Evolutionary conservation across 768 basidiomycete genomes (phyloP).

Genomic region (Kwoniella bestiolae): DNA sequence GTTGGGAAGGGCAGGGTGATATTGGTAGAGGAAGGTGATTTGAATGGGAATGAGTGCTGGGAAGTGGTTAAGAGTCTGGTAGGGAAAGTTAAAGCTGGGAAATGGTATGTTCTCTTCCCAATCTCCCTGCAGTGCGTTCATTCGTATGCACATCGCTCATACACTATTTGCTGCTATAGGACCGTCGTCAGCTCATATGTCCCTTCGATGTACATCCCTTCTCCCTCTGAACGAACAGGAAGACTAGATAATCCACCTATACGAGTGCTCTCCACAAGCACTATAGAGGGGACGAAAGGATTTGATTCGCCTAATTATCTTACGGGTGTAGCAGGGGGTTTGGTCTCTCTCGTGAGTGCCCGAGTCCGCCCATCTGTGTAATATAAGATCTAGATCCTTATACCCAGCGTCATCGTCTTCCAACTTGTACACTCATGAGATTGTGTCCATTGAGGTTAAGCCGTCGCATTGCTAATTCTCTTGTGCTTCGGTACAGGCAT

Average conservation of each 20-base stretch:
- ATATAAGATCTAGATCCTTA: no score
- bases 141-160: no score
- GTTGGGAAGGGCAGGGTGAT: not conserved
- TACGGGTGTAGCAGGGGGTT: slow-evolving; percentile 41
- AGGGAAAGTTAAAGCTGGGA: slow-evolving; percentile 18
- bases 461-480: not conserved
- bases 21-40: slow-evolving; percentile 16
- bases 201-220: slow-evolving; percentile 43
- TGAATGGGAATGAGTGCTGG: slow-evolving; percentile 14
- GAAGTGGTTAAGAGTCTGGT: slow-evolving; percentile 13
- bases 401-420: no score
- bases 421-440: no score
- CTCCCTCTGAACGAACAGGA: not conserved
- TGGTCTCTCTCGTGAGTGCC: slow-evolving; percentile 37
- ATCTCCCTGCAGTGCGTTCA: no score
- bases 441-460: not conserved
- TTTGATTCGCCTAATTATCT: slow-evolving; percentile 42
- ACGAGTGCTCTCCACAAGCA: slow-evolving; percentile 12
- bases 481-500: not conserved
- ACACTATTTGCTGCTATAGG: not conserved
- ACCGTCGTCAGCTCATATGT: slow-evolving; percentile 35
- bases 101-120: slow-evolving; percentile 22
- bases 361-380: no score
- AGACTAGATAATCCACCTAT: slow-evolving; percentile 16
- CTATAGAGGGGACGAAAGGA: not conserved